Percentiles rank a stretch among this genome's conserved stretches.
These are phyloP conservation scores for Colletotrichum higginsianum DNA, from an alignment of 2,329 filamentous ascomycete genomes.

Conservation along the genomic window DNA sequence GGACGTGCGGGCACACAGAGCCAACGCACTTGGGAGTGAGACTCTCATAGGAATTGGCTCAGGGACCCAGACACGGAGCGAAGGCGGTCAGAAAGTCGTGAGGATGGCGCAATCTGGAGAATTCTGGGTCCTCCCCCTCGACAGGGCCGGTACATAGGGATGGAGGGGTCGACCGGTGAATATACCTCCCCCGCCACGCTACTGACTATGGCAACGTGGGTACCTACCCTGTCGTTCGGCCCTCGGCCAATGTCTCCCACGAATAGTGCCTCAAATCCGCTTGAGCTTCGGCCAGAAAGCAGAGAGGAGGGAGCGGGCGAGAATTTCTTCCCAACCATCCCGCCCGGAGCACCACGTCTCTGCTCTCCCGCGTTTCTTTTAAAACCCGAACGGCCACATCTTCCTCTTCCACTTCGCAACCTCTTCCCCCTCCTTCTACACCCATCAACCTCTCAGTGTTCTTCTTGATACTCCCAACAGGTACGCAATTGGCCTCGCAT, in stretches of 20 bases:
- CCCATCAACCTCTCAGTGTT: conserved; percentile 10
- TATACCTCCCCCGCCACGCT: conserved; percentile 12
- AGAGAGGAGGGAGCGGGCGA: conserved; percentile 23
- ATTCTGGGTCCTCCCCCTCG: conserved; percentile 35
- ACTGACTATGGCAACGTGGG: neutral
- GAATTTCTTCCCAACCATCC: conserved; percentile 38
- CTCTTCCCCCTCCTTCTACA: conserved; percentile 33
- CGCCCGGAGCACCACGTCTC: conserved; percentile 29
- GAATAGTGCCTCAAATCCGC: conserved; percentile 39
- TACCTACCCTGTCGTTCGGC: conserved; percentile 31
- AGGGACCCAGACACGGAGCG: conserved; percentile 27
- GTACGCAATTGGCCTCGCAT: conserved; percentile 24
- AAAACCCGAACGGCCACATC: conserved; percentile 42
- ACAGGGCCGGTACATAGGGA: conserved; percentile 38
- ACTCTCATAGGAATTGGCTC: neutral
- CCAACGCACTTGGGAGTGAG: neutral
- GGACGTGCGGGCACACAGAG: too few species aligned
- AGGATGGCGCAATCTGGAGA: conserved; percentile 43
- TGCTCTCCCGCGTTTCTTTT: conserved; percentile 34
- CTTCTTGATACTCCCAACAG: conserved; percentile 1
- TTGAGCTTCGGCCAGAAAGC: conserved; percentile 31
- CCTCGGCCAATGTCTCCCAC: conserved; percentile 37
- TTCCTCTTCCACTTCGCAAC: conserved; percentile 29
- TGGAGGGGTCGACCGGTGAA: conserved; percentile 35
- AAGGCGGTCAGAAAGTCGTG: conserved; percentile 39